Base-by-base conservation (phyloP, 2,329 filamentous ascomycete genomes). In the Fusarium foetens region DNA sequence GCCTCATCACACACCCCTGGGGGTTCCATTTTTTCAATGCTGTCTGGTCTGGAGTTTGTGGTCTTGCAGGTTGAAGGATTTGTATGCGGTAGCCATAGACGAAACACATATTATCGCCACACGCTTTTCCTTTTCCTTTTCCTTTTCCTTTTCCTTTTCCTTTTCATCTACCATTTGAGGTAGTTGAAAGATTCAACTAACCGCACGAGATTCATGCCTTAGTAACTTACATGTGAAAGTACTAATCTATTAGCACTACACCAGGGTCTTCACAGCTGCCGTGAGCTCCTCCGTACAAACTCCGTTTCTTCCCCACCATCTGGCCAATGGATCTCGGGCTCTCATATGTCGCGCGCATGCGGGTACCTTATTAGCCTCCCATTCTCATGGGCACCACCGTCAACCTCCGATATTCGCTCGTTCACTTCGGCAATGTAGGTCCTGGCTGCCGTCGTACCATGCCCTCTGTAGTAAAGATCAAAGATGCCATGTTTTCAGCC, bases 321-420 rank as follows among this genome's bases (percentile, higher is more conserved):
- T 42, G 25, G 36, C 43, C 53, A 48, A 42, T 49, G 35, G 49
- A 58, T 63, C 61, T 64, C 59, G 23, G 42, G 29, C 35, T 51
- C 42, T 68, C 39, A 41, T 39, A 61, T 61, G 57, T 70, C 49
- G 68, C 57, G 63, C 68, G 45, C 63, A 63, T 71, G 58, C 59
- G 31, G 35, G 35, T 51, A 67, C 63, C 63, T 67, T 54, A 68
- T 42, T 60, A 61, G 60, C 55, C 64, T 68, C 36, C 49, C 66
- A 51, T 42, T 63, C 46, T 60, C 64, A 66, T 60, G 62, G 39
- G 35, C 53, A 53, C 14, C 61, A 62, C 27, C 53, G 35, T 58
- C 52, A 58, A 27, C 35, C 64, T 73, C 71, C 71, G 71, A 73
- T 69, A 43, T 58, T 73, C 71, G 70, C 58, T 73, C 63, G n/a